Base-by-base conservation (phyloP, 352 stramenopile species). In the Phytophthora gonapodyides region DNA sequence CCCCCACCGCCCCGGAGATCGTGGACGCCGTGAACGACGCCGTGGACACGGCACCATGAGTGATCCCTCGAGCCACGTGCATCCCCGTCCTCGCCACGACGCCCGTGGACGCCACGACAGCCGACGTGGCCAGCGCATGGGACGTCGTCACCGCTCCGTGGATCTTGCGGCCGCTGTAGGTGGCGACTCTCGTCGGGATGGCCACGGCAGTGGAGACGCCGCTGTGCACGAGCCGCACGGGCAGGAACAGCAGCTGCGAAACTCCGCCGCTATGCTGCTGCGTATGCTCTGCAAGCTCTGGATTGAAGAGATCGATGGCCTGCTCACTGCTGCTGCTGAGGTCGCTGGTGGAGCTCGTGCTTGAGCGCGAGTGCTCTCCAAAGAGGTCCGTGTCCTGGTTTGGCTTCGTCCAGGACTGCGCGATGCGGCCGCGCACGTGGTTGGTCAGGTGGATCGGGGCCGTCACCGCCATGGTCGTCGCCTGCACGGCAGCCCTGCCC, bases 151-250 rank as follows among this genome's bases (percentile, higher is more conserved):
- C 71, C 0, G 78, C 84, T 9, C 75, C 78, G 5, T 65, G 80
- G 10, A 93, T 70, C 57, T 82, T 91, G 12, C 67, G 56, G 7
- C 83, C 81, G 57, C 83, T 83, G 50, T 86, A 89, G 0, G 64
- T 73, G 16, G 71, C 71, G 7, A 86, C 67, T 11, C 54, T 75
- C 1, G 69, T 74, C 2, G 84, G 84, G 38, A 91, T 71, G 6
- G 80, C 60, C 5, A 72, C 79, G 0, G 80, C 84, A 0, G 78
- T 85, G 3, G 78, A 87, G 3, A 92, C 75, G 17, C 78, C 67
- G 7, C 69, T 82, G 8, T 84, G 78, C 2, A 88, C 75, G 7
- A 90, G 41, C 4, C 82, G 67, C n/a, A 88, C 75, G 0, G 82
- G 82, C 1, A 89, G 46, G 46, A 80, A 86, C 17, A 92, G 67